These are phyloP conservation scores for Funneliformis mosseae DNA, from an alignment of 192 early-diverging fungal genomes.

Conservation along the genomic window DNA sequence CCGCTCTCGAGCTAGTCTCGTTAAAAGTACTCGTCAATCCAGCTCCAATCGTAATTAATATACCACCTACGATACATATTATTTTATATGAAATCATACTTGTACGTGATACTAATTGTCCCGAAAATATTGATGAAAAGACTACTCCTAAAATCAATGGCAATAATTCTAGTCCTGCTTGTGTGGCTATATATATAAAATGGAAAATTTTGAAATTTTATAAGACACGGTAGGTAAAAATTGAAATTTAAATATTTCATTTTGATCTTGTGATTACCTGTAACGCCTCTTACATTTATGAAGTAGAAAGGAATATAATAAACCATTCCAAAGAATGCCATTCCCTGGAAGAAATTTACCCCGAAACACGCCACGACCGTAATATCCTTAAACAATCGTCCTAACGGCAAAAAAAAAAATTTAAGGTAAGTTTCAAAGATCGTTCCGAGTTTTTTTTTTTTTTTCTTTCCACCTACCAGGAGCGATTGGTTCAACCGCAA, in stretches of 20 bases:
- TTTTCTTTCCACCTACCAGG: constrained; percentile 37
- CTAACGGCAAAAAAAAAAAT: constrained; percentile 36
- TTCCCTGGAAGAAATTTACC: constrained; percentile 45
- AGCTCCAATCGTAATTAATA: constrained; percentile 60
- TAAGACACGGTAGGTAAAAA: neutral
- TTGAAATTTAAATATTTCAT: neutral
- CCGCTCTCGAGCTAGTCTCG: constrained; percentile 45
- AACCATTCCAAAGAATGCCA: constrained; percentile 53
- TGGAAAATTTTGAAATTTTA: constrained; percentile 23
- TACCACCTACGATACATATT: constrained; percentile 64
- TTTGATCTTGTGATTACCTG: constrained; percentile 16
- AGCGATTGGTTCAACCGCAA: constrained; percentile 72
- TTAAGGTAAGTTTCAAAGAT: no score
- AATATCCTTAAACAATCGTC: constrained; percentile 54
- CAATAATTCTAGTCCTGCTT: constrained; percentile 71
- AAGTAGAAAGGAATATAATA: constrained; percentile 78
- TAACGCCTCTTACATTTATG: constrained; percentile 65
- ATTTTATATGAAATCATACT: constrained; percentile 56
- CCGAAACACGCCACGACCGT: constrained; percentile 47
- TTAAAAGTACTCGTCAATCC: constrained; percentile 58
- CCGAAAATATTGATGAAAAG: constrained; percentile 62
- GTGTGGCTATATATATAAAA: constrained; percentile 50
- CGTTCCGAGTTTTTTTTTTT: no score
- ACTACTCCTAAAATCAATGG: constrained; percentile 75
- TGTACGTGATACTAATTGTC: constrained; percentile 60